Evolutionary conservation across 495 filamentous ascomycete genomes (phyloP), one percentile per base, ranked within the genome.

Genomic region (Mytilinidion resinicola): DNA sequence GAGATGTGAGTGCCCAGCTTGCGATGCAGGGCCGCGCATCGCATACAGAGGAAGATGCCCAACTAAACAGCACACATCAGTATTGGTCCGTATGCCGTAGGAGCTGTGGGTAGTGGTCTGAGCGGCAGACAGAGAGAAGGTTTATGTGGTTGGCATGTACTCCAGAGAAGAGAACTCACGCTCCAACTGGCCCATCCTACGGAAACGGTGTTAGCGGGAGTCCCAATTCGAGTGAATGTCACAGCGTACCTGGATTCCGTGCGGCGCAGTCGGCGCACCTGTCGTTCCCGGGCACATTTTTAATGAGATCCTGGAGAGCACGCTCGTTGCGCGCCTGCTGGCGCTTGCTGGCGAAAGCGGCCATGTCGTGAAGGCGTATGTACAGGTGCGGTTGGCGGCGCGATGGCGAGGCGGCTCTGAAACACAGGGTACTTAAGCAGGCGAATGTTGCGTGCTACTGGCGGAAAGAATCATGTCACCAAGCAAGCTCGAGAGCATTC

Each of bases 151-250:
- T 30, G 25, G 25, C 6, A 6, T 30, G 6, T 30, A 30, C 25
- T 30, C 2, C 6, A 6, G 25, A 30, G 25, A 6, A 3, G 2
- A 6, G 25, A 60, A 82, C 89, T 72, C 85, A 96, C 90, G 72
- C 87, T 97, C 91, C 93, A 98, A 79, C 91, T 96, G 73, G 93
- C 91, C 95, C 95, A 98, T 79, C 84, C 91, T 96, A 54, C 21
- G 42, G n/a, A 50, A 43, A 30, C 25, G 25, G 25, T 30, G 25
- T 30, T 6, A 30, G 6, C 25, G 6, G 25, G 6, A 30, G 25
- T 30, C 25, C 25, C 25, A 30, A 30, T 30, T 2, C 6, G 25
- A 30, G 25, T 30, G 25, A 30, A 30, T 30, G 25, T 6, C 25
- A 9, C 1, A 4, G 55, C 64, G 50, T 75, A 96, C 92, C 86